Evolutionary conservation across 805 yeast species (phyloP), one percentile per base, ranked within the genome.

Genomic region (Vanderwaltozyma yarrowii): DNA sequence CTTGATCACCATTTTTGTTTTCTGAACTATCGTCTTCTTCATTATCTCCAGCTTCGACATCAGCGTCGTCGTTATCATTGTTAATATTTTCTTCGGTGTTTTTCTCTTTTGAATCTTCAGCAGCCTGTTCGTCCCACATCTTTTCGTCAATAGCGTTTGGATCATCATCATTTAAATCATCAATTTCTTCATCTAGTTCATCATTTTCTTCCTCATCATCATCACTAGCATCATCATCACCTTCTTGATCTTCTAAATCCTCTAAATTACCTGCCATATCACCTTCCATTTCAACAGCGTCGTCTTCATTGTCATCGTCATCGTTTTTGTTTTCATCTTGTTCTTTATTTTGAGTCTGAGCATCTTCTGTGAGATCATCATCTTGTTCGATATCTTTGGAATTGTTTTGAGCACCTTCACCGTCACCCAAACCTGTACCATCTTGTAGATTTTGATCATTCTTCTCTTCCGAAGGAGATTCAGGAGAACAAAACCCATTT

Each of bases 251-350:
- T 9, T 87, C 76, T 12, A 77, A 69, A 46, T 88, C 87, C 59
- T 89, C 96, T 8, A 80, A 59, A 20, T 85, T 78, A 38, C 98
- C 98, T 18, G 92, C 96, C 94, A 92, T 85, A 50, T 92, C 97
- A 26, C 96, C 96, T 50, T 88, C 95, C 56, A 88, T 83, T 35
- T 86, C 95, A 33, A 84, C 87, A 5, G 96, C 96, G 56, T 86
- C 86, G 2, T 63, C 65, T 12, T 52, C 51, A 18, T 52, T 53
- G 17, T 67, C 65, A 10, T 70, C 69, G 4, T 44, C 36, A 20
- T 75, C 70, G 5, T 76, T 73, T n/a, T 77, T 70, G 17, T 81
- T 74, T 27, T 80, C 74, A 36, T 81, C 73, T n/a, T n/a, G n/a
- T 27, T 87, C 88, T 36, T 79, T 74, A 46, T 84, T 80, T 23